A percentile compares a stretch with the other conserved stretches of the same genome.
phyloP scores from a whole-genome alignment of 805 yeast species.

The Wickerhamomyces bisporus region DNA sequence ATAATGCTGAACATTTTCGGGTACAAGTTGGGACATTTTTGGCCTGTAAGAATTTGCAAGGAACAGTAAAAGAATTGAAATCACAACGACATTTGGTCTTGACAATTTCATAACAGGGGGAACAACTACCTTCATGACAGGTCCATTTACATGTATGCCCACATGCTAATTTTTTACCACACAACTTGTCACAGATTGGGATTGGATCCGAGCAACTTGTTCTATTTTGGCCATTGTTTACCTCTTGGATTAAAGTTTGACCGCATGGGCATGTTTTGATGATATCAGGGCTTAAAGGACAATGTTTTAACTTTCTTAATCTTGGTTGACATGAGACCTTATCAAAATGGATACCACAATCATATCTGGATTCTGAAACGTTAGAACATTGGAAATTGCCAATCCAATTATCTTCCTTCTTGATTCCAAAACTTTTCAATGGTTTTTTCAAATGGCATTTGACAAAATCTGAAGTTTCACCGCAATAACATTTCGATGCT shows the following conservation, averaged over 20 bases:
- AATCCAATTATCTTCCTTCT: constrained; percentile 34
- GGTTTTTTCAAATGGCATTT: constrained; percentile 42
- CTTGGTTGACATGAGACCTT: constrained; percentile 35
- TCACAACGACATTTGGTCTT: constrained; percentile 61
- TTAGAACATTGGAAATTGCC: constrained; percentile 49
- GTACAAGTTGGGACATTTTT: constrained; percentile 57
- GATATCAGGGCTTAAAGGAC: constrained; percentile 59
- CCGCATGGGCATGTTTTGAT: constrained; percentile 81
- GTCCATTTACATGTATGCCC: constrained; percentile 69
- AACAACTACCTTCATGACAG: constrained; percentile 78
- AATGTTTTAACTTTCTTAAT: constrained; percentile 31
- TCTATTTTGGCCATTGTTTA: constrained; percentile 35
- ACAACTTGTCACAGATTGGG: constrained; percentile 64
- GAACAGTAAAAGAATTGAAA: constrained; percentile 47
- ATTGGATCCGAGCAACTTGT: constrained; percentile 67
- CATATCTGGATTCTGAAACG: constrained; percentile 41
- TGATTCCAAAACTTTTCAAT: constrained; percentile 23
- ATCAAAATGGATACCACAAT: constrained; percentile 64
- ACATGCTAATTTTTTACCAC: constrained; percentile 62
- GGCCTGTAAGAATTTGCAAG: constrained; percentile 52
- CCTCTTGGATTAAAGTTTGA: constrained; percentile 40
- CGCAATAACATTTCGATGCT: constrained; percentile 68
- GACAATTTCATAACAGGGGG: constrained; percentile 54
- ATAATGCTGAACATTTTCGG: constrained; percentile 65
- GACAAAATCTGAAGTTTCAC: constrained; percentile 40